Evolutionary conservation across 1,284 basidiomycete genomes (phyloP).

Genomic region (Microbotryum saponariae): DNA sequence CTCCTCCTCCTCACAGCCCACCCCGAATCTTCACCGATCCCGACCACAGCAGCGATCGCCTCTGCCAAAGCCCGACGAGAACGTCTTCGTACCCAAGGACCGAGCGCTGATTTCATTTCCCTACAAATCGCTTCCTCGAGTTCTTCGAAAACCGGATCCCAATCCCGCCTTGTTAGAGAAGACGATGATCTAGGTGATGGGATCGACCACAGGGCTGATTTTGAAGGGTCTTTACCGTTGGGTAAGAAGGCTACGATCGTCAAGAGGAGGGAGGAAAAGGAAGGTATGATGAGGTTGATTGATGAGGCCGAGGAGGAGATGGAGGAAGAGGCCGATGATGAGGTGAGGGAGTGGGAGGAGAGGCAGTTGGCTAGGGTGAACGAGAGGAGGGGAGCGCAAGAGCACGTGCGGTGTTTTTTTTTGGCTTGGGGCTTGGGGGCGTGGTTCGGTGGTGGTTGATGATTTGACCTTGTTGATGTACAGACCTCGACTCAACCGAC

Average conservation of each 20-base stretch:
- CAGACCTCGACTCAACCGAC: constrained; percentile 13
- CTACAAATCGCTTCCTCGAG: constrained; percentile 52
- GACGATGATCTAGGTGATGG: constrained; percentile 89
- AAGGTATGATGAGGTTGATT: constrained; percentile 77
- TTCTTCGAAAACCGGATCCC: constrained; percentile 44
- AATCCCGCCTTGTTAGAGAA: constrained; percentile 76
- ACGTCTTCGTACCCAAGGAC: constrained; percentile 16
- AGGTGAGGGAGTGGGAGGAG: constrained; percentile 80
- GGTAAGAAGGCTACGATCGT: constrained; percentile 77
- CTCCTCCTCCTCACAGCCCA: background rate
- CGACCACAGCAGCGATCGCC: constrained; percentile 19
- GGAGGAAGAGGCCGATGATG: constrained; percentile 61
- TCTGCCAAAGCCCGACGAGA: constrained; percentile 20
- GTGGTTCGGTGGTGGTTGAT: background rate
- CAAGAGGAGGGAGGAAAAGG: constrained; percentile 57
- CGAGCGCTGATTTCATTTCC: constrained; percentile 69
- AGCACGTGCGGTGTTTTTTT: background rate
- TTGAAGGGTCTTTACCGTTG: constrained; percentile 73
- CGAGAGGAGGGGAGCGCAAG: constrained; percentile 27
- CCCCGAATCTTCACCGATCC: background rate
- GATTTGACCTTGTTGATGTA: background rate
- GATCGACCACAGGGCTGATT: constrained; percentile 79
- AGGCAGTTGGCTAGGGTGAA: constrained; percentile 73
- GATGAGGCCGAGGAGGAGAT: constrained; percentile 69
- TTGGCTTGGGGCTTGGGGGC: no score